Conservation (phyloP, 1,284 basidiomycete species). For the Pseudozyma hubeiensis region DNA sequence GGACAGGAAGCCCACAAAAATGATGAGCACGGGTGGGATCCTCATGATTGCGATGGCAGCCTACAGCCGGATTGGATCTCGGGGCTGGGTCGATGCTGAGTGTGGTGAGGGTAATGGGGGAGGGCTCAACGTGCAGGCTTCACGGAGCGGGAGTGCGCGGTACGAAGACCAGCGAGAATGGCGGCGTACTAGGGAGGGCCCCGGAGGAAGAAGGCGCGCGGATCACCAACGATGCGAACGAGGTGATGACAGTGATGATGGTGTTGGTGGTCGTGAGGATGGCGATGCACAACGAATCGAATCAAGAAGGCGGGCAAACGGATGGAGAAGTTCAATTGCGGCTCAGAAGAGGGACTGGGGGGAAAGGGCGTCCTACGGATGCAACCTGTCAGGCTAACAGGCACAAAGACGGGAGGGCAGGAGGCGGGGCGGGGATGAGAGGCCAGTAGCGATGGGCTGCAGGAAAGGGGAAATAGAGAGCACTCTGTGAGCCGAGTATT, state of each 20-base stretch:
- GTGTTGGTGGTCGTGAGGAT: background rate
- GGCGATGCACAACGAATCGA: background rate
- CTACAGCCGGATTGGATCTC: background rate
- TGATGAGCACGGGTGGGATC: constrained; percentile 34
- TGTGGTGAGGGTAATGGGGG: background rate
- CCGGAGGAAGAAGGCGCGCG: background rate
- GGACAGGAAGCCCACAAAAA: constrained; percentile 53
- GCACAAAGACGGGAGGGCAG: background rate
- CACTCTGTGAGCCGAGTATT: too few relatives aligned
- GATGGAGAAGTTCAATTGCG: background rate
- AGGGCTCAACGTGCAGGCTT: constrained; percentile 18
- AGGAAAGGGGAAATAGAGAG: background rate
- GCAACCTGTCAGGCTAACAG: background rate
- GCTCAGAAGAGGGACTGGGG: background rate
- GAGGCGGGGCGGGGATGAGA: background rate
- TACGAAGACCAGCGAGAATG: constrained; percentile 4
- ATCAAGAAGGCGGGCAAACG: background rate
- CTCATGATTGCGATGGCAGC: constrained; percentile 20
- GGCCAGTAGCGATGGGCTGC: background rate
- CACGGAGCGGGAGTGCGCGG: constrained; percentile 25
- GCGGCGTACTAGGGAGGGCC: background rate
- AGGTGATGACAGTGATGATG: constrained; percentile 4
- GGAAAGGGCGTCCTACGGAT: background rate
- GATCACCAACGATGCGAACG: background rate
- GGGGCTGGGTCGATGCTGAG: background rate